These are phyloP conservation scores for Spergularia azorica DNA, from an alignment of 179 eudicot species.

Conservation along the genomic window DNA sequence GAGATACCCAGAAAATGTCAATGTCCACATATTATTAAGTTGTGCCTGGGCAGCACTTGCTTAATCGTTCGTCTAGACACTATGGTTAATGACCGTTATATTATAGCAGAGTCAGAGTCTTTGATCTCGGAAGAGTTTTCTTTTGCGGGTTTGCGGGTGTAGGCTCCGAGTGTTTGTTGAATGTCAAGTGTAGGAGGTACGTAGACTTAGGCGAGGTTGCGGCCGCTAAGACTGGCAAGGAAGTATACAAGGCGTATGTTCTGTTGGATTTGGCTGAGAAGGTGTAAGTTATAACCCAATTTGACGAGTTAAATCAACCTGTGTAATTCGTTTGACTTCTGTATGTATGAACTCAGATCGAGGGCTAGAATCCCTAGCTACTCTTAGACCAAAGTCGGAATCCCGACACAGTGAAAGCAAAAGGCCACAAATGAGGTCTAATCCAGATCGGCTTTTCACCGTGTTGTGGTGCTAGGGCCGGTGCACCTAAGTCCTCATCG, in stretches of 20 bases:
- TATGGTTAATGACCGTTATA: too few relatives aligned
- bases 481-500: too few relatives aligned
- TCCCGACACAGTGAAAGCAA: too few relatives aligned
- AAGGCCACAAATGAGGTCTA: too few relatives aligned
- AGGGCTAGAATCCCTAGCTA: too few relatives aligned
- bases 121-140: slow-evolving; percentile 8
- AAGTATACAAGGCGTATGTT: slow-evolving; percentile 1
- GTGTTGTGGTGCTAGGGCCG: too few relatives aligned
- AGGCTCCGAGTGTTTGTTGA: slow-evolving; percentile 22
- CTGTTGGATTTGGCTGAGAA: slow-evolving; percentile 24
- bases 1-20: neutral
- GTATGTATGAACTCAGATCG: too few relatives aligned
- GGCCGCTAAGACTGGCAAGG: neutral
- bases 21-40: neutral
- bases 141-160: slow-evolving; percentile 30
- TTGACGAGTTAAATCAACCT: too few relatives aligned
- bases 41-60: slow-evolving; percentile 23
- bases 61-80: slow-evolving; percentile 25
- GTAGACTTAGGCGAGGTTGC: slow-evolving; percentile 29
- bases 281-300: neutral
- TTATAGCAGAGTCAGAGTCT: too few relatives aligned
- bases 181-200: slow-evolving; percentile 15
- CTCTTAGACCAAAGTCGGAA: too few relatives aligned
- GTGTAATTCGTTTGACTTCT: too few relatives aligned
- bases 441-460: too few relatives aligned